These are phyloP conservation scores for Coniochaeta sp. DNA, from an alignment of 2,329 filamentous ascomycete genomes.

Conservation along the genomic window DNA sequence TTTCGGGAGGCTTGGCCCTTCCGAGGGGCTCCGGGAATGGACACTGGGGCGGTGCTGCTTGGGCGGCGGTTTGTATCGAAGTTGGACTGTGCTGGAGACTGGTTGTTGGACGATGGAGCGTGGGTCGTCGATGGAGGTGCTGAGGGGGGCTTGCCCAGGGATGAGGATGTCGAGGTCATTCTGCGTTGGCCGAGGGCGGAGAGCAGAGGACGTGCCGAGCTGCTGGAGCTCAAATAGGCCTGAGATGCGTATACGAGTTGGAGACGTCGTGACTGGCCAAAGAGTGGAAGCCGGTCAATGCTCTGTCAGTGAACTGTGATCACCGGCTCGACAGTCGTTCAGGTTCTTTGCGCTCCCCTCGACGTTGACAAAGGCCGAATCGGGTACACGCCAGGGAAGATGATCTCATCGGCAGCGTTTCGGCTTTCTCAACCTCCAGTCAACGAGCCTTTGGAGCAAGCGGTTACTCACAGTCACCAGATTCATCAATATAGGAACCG, in stretches of 20 bases:
- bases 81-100: conserved; percentile 33
- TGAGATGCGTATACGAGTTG: not conserved
- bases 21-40: conserved; percentile 45
- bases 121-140: conserved; percentile 32
- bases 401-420: not conserved
- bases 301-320: not conserved
- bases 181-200: conserved; percentile 3
- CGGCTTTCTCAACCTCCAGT: not conserved
- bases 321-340: not conserved
- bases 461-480: not conserved
- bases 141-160: conserved; percentile 43
- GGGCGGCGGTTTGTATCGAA: conserved; percentile 43
- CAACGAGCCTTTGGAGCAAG: not conserved
- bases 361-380: not conserved
- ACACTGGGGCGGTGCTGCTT: conserved; percentile 29
- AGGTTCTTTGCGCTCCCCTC: not conserved
- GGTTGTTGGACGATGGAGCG: conserved; percentile 31
- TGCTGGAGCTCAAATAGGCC: conserved; percentile 1
- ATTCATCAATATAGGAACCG: not conserved
- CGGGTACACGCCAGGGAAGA: not conserved
- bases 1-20: conserved; percentile 71
- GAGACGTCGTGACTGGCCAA: not conserved
- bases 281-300: not conserved
- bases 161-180: conserved; percentile 28
- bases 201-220: not conserved